These are phyloP conservation scores for Pyrenula massariospora DNA, from an alignment of 495 filamentous ascomycete genomes.

Conservation along the genomic window DNA sequence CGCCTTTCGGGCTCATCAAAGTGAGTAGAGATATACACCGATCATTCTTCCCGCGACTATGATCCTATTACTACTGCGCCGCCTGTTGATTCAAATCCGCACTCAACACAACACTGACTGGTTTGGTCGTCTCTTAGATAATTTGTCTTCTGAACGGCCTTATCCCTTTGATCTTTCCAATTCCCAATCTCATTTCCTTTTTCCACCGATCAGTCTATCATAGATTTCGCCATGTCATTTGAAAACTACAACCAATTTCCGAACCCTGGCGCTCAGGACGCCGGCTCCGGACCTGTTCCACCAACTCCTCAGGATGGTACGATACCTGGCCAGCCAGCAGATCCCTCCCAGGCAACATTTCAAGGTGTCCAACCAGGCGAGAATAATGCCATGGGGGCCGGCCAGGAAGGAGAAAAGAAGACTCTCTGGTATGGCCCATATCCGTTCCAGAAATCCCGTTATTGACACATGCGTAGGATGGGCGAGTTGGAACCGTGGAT, in stretches of 20 bases:
- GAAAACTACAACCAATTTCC: slow-evolving; percentile 47
- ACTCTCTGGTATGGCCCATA: slow-evolving; percentile 61
- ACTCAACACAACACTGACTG: too few relatives aligned
- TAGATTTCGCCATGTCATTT: slow-evolving; percentile 36
- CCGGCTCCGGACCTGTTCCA: slow-evolving; percentile 40
- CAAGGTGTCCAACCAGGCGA: slow-evolving; percentile 40
- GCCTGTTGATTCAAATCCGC: too few relatives aligned
- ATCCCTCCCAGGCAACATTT: slow-evolving; percentile 42
- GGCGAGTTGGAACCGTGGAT: slow-evolving; percentile 99
- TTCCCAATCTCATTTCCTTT: neutral
- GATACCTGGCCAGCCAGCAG: slow-evolving; percentile 26
- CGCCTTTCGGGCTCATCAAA: neutral
- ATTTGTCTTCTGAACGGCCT: neutral
- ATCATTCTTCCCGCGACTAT: too few relatives aligned
- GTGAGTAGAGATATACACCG: too few relatives aligned
- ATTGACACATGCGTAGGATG: slow-evolving; percentile 53
- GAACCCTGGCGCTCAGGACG: slow-evolving; percentile 38
- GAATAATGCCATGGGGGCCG: slow-evolving; percentile 35
- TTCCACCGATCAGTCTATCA: neutral
- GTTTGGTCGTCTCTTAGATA: neutral
- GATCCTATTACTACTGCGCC: too few relatives aligned
- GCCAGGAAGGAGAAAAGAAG: slow-evolving; percentile 52
- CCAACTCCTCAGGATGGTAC: slow-evolving; percentile 37
- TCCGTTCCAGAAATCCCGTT: neutral
- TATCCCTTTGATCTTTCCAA: neutral